Evolutionary conservation across 2,329 filamentous ascomycete species (phyloP).

Genomic region (Colletotrichum simmondsii): DNA sequence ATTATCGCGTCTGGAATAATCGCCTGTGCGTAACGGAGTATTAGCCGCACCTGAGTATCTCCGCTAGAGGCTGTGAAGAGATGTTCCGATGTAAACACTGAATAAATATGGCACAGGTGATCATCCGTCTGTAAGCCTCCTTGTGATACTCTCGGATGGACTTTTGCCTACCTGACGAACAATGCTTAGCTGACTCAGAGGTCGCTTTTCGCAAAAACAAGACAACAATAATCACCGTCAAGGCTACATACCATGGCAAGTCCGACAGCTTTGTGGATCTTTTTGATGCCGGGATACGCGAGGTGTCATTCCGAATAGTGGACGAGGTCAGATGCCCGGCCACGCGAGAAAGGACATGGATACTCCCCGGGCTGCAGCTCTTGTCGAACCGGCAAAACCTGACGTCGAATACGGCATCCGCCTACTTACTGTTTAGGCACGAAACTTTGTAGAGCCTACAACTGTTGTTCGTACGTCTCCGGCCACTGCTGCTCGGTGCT

Average conservation of each 20-base stretch:
- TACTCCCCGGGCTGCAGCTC: conserved; percentile 17
- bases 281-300: conserved; percentile 2
- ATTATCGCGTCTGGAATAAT: conserved; percentile 6
- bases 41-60: not conserved
- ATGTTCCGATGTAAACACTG: not conserved
- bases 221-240: conserved; percentile 13
- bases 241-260: not conserved
- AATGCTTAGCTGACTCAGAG: not conserved
- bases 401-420: not conserved
- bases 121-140: conserved; percentile 5
- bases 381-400: not conserved
- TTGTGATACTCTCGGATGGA: conserved; percentile 23
- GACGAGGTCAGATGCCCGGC: conserved; percentile 2
- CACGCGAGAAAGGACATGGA: conserved; percentile 26
- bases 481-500: not conserved
- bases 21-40: conserved; percentile 2
- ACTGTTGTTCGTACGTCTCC: not conserved
- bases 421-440: not conserved
- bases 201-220: not conserved
- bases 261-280: not conserved
- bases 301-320: conserved; percentile 19
- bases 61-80: conserved; percentile 6
- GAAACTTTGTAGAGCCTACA: not conserved
- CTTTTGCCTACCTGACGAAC: not conserved
- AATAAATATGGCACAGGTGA: conserved; percentile 23